These are phyloP conservation scores for Vitis cinerea DNA, from an alignment of 164 flowering plant species.

Conservation along the genomic window DNA sequence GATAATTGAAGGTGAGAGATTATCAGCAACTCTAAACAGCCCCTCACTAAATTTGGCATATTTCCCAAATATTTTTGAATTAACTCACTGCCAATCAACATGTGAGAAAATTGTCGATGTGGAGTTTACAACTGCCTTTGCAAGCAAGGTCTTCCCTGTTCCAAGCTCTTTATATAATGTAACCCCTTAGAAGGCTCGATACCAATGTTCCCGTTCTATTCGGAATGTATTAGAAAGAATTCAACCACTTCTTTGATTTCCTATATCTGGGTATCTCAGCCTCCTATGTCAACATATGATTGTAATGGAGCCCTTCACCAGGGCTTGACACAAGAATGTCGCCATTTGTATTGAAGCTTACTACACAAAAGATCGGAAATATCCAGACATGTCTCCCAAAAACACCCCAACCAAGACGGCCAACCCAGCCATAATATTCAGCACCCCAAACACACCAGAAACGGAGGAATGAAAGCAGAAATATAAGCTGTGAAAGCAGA, in stretches of 20 bases:
- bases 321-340: too few species aligned
- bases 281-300: conserved; percentile 52
- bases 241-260: conserved; percentile 42
- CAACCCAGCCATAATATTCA: too few species aligned
- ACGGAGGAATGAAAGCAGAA: too few species aligned
- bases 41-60: conserved; percentile 92
- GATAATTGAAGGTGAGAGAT: conserved; percentile 90
- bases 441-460: too few species aligned
- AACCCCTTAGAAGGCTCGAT: conserved; percentile 44
- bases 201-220: too few species aligned
- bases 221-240: too few species aligned
- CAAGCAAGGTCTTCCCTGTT: too few species aligned
- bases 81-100: conserved; percentile 85
- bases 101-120: conserved; percentile 93
- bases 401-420: too few species aligned
- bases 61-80: conserved; percentile 94
- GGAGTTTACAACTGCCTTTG: conserved; percentile 90
- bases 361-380: too few species aligned
- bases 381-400: too few species aligned
- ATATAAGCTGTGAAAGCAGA: too few species aligned
- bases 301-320: conserved; percentile 39
- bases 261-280: conserved; percentile 47
- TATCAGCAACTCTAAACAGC: conserved; percentile 92
- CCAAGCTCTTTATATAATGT: conserved; percentile 47
- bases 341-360: too few species aligned